Evolutionary conservation across 2,329 filamentous ascomycete genomes (phyloP).

Genomic region (Aspergillus bombycis): DNA sequence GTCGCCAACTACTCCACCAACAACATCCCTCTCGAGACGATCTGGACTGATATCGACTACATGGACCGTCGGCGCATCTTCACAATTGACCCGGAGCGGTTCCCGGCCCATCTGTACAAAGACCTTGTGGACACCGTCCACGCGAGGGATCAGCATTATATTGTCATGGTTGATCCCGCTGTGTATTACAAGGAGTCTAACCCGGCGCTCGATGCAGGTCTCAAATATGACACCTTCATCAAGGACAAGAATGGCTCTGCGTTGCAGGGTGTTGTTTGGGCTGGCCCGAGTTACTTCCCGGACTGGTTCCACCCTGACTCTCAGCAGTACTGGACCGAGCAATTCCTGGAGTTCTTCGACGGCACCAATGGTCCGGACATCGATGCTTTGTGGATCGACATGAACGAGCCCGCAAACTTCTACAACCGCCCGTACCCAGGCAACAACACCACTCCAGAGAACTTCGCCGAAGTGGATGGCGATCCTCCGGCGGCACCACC

Average conservation of each 20-base stretch:
- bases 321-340: slow-evolving; percentile 68
- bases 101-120: slow-evolving; percentile 54
- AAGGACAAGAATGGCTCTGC: slow-evolving; percentile 16
- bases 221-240: background rate
- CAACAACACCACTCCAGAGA: background rate
- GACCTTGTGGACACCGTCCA: slow-evolving; percentile 70
- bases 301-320: slow-evolving; percentile 76
- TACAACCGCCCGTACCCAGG: background rate
- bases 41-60: slow-evolving; percentile 52
- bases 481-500: background rate
- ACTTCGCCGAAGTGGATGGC: background rate
- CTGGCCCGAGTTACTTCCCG: slow-evolving; percentile 70
- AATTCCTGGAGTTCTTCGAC: slow-evolving; percentile 69
- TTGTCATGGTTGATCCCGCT: slow-evolving; percentile 73
- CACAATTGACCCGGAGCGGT: slow-evolving; percentile 42
- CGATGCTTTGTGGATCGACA: slow-evolving; percentile 77
- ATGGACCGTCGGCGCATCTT: slow-evolving; percentile 43
- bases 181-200: slow-evolving; percentile 31
- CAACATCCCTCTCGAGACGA: slow-evolving; percentile 47
- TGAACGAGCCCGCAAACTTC: slow-evolving; percentile 61
- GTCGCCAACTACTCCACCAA: slow-evolving; percentile 47
- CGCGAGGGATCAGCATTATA: slow-evolving; percentile 66
- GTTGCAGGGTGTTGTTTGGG: slow-evolving; percentile 72
- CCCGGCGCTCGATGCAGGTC: background rate
- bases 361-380: slow-evolving; percentile 60